Evolutionary conservation across 2,329 filamentous ascomycete genomes (phyloP), one percentile per base, ranked within the genome.

Genomic region (Helotiales sp.): DNA sequence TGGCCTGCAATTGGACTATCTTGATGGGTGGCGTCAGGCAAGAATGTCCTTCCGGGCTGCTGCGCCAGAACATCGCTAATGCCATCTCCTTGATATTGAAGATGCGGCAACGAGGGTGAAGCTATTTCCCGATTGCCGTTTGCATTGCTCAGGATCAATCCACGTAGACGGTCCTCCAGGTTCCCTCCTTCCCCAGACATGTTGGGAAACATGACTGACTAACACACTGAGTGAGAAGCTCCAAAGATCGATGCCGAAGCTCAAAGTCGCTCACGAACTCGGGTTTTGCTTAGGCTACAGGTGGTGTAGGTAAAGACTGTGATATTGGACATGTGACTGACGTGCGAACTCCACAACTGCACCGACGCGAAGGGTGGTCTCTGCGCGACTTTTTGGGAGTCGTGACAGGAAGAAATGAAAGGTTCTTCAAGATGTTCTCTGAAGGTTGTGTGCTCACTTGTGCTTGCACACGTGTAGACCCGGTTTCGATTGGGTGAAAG

Each of bases 91-190:
- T 17, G n/a, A n/a, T 29, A n/a, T 22, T 48, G 46, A 10, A 13
- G 8, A 48, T 8, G 7, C 17, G 27, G 27, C 8, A 17, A 19
- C 1, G 55, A 63, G 60, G 58, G 67, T 57, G 58, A 70, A n/a
- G 57, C 52, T 12, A 52, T 12, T 36, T 19, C 29, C 9, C 40
- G 13, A 22, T 55, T 46, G 30, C 55, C 24, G 34, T 55, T 71
- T 49, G 75, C 73, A 67, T 84, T 83, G 61, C 75, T 78, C 50
- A 89, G 74, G 29, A 86, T 86, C 70, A 89, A 79, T 58, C 75
- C 77, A 46, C 84, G 80, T 36, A 89, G 72, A 53, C 79, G 82
- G 50, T 81, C 76, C 67, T 89, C 85, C 7, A 87, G 73, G 36
- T 64, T 56, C 42, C 56, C 57, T 54, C 60, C 57, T 34, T 49